phyloP scores from a whole-genome alignment of 2,329 filamentous ascomycete species.

The Hypoxylon rubiginosum region DNA sequence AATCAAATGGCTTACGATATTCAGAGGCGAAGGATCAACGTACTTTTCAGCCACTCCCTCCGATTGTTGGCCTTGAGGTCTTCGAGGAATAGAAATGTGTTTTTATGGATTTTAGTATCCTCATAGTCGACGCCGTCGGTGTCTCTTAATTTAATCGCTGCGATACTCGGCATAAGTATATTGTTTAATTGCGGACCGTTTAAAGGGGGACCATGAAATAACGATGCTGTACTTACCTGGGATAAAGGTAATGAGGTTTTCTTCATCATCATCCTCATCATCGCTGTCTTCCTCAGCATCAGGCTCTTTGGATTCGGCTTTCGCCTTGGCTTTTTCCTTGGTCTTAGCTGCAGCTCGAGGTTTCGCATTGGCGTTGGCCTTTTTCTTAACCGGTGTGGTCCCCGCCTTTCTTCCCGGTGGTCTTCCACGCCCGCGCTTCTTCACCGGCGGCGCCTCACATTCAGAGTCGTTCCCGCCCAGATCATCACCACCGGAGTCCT shows the following conservation, averaged over 20 bases:
- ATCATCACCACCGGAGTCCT: slow-evolving; percentile 46
- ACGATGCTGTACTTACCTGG: slow-evolving; percentile 44
- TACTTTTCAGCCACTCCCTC: slow-evolving; percentile 71
- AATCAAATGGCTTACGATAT: slow-evolving; percentile 1
- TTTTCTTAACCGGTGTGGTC: slow-evolving; percentile 35
- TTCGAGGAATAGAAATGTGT: slow-evolving; percentile 69
- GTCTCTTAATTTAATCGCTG: slow-evolving; percentile 57
- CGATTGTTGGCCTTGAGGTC: slow-evolving; percentile 73
- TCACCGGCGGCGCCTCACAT: slow-evolving; percentile 31
- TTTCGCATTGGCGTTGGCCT: slow-evolving; percentile 40
- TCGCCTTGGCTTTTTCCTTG: slow-evolving; percentile 23
- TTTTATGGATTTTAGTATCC: slow-evolving; percentile 67
- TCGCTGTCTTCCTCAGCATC: slow-evolving; percentile 36
- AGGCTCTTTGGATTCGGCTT: slow-evolving; percentile 45
- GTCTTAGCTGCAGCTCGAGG: slow-evolving; percentile 22
- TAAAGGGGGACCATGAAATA: neutral
- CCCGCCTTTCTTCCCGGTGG: slow-evolving; percentile 28
- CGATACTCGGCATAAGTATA: slow-evolving; percentile 15
- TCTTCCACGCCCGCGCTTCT: slow-evolving; percentile 42
- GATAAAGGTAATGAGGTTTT: slow-evolving; percentile 57
- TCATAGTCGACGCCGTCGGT: slow-evolving; percentile 62
- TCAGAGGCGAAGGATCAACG: slow-evolving; percentile 29
- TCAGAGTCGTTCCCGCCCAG: slow-evolving; percentile 34
- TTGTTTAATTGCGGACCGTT: too few species aligned
- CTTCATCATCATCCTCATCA: slow-evolving; percentile 53